Percentiles rank a stretch among this genome's conserved stretches.
Evolutionary conservation across 2,329 filamentous ascomycete genomes (phyloP).

Genomic region (Xylaria sp.): DNA sequence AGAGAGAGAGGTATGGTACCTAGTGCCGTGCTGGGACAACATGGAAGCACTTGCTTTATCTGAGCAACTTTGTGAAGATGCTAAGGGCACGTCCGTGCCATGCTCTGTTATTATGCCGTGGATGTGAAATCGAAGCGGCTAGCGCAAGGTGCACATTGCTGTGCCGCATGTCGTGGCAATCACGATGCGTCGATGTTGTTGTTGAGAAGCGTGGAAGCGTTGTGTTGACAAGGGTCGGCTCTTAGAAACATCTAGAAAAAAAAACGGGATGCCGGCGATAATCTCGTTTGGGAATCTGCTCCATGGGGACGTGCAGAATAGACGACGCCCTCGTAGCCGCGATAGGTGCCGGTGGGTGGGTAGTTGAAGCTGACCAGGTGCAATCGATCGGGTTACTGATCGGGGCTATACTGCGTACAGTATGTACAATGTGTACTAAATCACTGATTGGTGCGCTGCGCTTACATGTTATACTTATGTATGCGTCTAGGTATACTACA

Average conservation of each 20-base stretch:
- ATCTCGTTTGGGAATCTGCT: background rate
- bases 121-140: background rate
- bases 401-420: slow-evolving; percentile 3
- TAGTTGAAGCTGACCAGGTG: background rate
- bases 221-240: background rate
- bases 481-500: too few relatives aligned
- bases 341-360: background rate
- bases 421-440: too few relatives aligned
- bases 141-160: background rate
- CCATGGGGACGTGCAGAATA: background rate
- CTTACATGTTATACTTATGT: too few relatives aligned
- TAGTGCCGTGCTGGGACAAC: background rate
- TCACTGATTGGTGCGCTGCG: background rate
- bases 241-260: background rate
- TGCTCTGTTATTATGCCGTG: background rate
- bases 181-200: too few relatives aligned
- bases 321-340: background rate
- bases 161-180: background rate
- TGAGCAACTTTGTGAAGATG: background rate
- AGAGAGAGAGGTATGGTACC: background rate
- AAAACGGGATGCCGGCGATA: slow-evolving; percentile 1
- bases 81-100: background rate
- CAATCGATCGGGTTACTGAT: background rate
- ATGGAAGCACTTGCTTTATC: background rate
- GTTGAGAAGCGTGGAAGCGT: background rate